These are phyloP conservation scores for Atkinsonella texensis DNA, from an alignment of 2,329 filamentous ascomycete species.

Conservation along the genomic window DNA sequence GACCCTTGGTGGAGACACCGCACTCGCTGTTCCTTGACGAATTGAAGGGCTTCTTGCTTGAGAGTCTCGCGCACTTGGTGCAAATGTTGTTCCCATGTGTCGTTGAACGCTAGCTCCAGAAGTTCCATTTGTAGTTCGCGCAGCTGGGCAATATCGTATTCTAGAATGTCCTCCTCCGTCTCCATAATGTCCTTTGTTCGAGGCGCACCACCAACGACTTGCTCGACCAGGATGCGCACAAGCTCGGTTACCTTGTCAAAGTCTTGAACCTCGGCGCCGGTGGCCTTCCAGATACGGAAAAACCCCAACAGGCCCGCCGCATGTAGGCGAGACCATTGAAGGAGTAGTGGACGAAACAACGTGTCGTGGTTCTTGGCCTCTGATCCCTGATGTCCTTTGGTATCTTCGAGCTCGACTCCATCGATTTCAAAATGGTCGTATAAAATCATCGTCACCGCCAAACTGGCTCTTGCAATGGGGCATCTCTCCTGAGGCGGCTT, in stretches of 20 bases:
- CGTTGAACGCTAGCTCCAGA: slow-evolving; percentile 81
- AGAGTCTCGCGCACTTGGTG: slow-evolving; percentile 84
- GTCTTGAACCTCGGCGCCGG: slow-evolving; percentile 72
- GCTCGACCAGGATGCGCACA: slow-evolving; percentile 78
- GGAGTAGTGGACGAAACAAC: slow-evolving; percentile 71
- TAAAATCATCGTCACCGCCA: slow-evolving; percentile 75
- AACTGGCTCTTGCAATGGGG: slow-evolving; percentile 74
- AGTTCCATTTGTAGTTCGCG: slow-evolving; percentile 89
- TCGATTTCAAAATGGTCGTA: slow-evolving; percentile 96
- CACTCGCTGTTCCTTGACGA: slow-evolving; percentile 93
- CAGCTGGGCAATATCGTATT: slow-evolving; percentile 68
- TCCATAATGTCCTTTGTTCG: slow-evolving; percentile 76
- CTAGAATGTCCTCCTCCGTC: slow-evolving; percentile 77
- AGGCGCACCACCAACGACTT: slow-evolving; percentile 71
- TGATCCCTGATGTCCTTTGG: slow-evolving; percentile 60
- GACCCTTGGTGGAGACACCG: slow-evolving; percentile 77
- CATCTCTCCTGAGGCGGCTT: slow-evolving; percentile 62
- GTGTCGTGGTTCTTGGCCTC: slow-evolving; percentile 74
- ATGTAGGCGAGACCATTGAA: slow-evolving; percentile 90
- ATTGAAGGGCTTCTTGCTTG: slow-evolving; percentile 82
- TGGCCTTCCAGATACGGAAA: slow-evolving; percentile 84
- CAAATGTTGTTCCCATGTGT: slow-evolving; percentile 86
- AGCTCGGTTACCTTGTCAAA: slow-evolving; percentile 91
- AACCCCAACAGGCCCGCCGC: slow-evolving; percentile 77
- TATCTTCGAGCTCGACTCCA: slow-evolving; percentile 66